Base-by-base conservation (phyloP, 2,329 filamentous ascomycete species). In the Mycogone perniciosa region DNA sequence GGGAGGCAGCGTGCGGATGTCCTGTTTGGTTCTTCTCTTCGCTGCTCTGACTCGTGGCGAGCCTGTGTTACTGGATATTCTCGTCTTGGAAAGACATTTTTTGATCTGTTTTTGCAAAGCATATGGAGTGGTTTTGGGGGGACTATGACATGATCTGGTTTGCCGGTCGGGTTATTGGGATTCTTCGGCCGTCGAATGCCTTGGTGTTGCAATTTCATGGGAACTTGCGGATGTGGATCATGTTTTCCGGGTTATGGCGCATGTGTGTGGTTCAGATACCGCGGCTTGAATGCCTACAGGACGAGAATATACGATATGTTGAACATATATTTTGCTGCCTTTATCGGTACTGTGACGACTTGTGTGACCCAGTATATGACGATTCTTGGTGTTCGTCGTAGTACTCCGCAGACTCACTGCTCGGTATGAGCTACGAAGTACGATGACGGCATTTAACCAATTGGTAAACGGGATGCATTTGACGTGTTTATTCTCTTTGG, bases 221-320 rank as follows among this genome's bases (percentile, higher is more conserved):
- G 57, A 60, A 57, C 58, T 60, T 61, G 62, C 52, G 57, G 52
- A 52, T 57, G 62, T 59, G 59, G 59, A 63, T 54, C 50, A 63
- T 63, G 62, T 59, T 62, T 60, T 63, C 56, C 60, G 57, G 65
- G 60, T 60, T 62, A 60, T 53, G 62, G 65, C 59, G 63, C 61
- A 52, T 45, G 46, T 64, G 60, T 62, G 59, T 54, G 60, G 58
- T 60, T 64, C 58, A 58, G 58, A 65, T 57, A 56, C 56, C 57
- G 61, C 60, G 60, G 63, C 63, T 57, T 57, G 51, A 55, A 54
- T 61, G 54, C 56, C 61, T 56, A 61, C 62, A 57, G 63, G 59
- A 67, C 61, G 64, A 67, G 65, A 69, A 70, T 68, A 69, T 57
- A 70, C 63, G 66, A 70, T 20, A 58, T 57, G 55, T 64, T 67